A percentile compares a stretch with the other conserved stretches of the same genome.
Evolutionary conservation across 306 rosid genomes (phyloP).

Genomic region (Inga oerstediana): DNA sequence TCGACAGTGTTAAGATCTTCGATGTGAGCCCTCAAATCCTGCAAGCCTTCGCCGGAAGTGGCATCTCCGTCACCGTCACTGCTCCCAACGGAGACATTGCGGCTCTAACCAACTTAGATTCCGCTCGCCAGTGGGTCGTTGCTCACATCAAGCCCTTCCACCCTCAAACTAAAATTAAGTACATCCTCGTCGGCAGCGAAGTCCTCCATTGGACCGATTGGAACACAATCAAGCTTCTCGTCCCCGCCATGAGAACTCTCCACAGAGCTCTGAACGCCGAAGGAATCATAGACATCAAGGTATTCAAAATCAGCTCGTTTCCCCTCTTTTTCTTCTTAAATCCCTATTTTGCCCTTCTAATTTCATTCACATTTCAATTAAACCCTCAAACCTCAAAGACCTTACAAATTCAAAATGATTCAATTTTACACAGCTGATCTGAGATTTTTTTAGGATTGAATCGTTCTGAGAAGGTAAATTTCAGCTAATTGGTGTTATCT

Average conservation of each 20-base stretch:
- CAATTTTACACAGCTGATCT: not conserved
- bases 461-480: not conserved
- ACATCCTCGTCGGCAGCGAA: conserved; percentile 80
- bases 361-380: not conserved
- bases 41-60: conserved; percentile 70
- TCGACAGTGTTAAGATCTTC: conserved; percentile 80
- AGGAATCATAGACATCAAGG: conserved; percentile 75
- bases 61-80: conserved; percentile 72
- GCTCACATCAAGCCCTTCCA: conserved; percentile 54
- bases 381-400: not conserved
- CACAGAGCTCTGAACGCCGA: conserved; percentile 59
- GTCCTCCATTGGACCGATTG: conserved; percentile 70
- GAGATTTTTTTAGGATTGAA: not conserved
- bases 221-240: conserved; percentile 48
- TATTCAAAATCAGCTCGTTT: not conserved
- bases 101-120: conserved; percentile 3
- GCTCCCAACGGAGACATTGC: conserved; percentile 76
- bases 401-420: not conserved
- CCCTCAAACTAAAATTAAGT: conserved; percentile 62
- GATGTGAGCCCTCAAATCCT: conserved; percentile 78
- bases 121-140: conserved; percentile 66
- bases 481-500: not conserved
- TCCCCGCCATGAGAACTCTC: conserved; percentile 75
- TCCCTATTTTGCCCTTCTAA: not conserved
- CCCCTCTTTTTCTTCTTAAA: not conserved